Percentiles rank a stretch among this genome's conserved stretches.
Evolutionary conservation across 306 rosid species (phyloP).

Genomic region (Lagenaria siceraria): DNA sequence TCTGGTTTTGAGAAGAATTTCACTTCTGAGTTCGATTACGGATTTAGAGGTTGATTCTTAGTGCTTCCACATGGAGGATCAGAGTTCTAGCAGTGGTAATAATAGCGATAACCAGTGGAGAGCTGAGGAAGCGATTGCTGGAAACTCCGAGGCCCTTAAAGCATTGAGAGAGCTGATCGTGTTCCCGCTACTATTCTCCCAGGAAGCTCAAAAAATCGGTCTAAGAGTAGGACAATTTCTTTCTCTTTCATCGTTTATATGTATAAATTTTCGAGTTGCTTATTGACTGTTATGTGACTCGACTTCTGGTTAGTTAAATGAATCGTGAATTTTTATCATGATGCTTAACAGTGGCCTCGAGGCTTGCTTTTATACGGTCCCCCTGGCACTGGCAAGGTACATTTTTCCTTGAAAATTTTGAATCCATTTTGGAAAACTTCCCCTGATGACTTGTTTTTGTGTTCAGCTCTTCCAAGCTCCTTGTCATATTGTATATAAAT

Average conservation of each 20-base stretch:
- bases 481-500: not conserved
- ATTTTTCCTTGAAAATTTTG: not conserved
- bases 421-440: not conserved
- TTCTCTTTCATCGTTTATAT: not conserved
- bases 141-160: slow-evolving; percentile 55
- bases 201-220: slow-evolving; percentile 48
- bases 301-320: not conserved
- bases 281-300: not conserved
- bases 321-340: not conserved
- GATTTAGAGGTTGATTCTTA: not conserved
- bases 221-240: slow-evolving; percentile 33
- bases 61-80: slow-evolving; percentile 20
- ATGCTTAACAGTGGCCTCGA: slow-evolving; percentile 59
- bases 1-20: not conserved
- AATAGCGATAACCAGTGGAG: slow-evolving; percentile 20
- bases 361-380: slow-evolving; percentile 84
- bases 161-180: slow-evolving; percentile 66
- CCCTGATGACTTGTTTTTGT: not conserved
- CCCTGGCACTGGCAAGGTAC: slow-evolving; percentile 92
- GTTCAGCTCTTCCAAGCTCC: not conserved
- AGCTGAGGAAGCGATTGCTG: slow-evolving; percentile 73
- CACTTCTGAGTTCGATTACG: not conserved
- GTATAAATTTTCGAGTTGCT: not conserved
- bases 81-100: slow-evolving; percentile 10
- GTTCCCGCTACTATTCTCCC: slow-evolving; percentile 46